Conservation (phyloP, 202 grass and related monocot genomes). For the Zoysia matrella region DNA sequence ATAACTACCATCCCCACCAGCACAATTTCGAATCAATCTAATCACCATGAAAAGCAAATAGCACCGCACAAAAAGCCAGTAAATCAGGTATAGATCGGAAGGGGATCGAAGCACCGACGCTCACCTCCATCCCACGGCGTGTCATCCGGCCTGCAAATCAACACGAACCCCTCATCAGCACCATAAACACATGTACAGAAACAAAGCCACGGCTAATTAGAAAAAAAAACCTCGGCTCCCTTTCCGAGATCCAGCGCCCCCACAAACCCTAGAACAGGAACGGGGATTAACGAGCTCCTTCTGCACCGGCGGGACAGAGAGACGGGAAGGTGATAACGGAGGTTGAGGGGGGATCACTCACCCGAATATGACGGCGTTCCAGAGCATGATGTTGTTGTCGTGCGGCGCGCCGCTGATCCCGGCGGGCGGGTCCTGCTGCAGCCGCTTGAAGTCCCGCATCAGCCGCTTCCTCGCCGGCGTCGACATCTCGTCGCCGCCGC, state of each 20-base stretch:
- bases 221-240: neutral
- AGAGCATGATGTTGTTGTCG: too few species aligned
- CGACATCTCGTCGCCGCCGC: slow-evolving; percentile 46
- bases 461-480: slow-evolving; percentile 59
- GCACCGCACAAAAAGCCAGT: neutral
- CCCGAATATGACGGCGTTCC: slow-evolving; percentile 51
- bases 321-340: neutral
- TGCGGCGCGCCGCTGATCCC: too few species aligned
- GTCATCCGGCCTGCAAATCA: slow-evolving; percentile 51
- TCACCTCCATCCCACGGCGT: neutral
- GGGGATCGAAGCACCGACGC: slow-evolving; percentile 23
- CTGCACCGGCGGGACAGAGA: neutral
- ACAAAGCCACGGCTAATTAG: neutral
- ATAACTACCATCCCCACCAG: neutral
- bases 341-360: neutral
- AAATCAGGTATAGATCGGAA: slow-evolving; percentile 17
- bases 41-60: neutral
- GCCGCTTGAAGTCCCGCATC: too few species aligned
- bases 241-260: slow-evolving; percentile 35
- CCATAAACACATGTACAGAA: neutral
- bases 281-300: neutral
- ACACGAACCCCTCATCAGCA: slow-evolving; percentile 8
- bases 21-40: neutral
- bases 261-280: slow-evolving; percentile 44
- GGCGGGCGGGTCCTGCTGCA: too few species aligned